Evolutionary conservation across 73 alveolate species (phyloP).

Genomic region (Blepharisma stoltei): DNA sequence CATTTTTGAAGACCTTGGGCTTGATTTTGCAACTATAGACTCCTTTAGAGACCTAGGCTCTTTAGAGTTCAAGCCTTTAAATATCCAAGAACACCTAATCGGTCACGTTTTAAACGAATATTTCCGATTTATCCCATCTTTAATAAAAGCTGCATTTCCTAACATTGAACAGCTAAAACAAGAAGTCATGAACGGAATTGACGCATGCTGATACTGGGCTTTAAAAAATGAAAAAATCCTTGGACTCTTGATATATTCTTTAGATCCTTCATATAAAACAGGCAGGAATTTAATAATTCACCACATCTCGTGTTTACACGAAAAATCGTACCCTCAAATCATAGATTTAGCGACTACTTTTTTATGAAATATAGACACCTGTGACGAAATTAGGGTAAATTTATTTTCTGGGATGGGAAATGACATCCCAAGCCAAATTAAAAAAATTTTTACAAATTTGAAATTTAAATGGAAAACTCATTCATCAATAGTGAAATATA

Average conservation of each 20-base stretch:
- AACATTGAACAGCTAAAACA: background rate
- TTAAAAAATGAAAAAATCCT: background rate
- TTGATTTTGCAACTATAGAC: constrained; percentile 10
- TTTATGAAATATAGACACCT: background rate
- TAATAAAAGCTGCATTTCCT: background rate
- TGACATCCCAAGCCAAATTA: background rate
- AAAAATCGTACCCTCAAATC: background rate
- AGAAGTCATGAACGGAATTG: background rate
- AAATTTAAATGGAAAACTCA: constrained; percentile 9
- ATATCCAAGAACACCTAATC: constrained; percentile 2
- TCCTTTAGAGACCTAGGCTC: background rate
- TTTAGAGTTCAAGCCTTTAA: background rate
- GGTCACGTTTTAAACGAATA: constrained; percentile 2
- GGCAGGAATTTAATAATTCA: constrained; percentile 13
- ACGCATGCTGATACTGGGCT: constrained; percentile 28
- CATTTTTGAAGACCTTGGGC: background rate
- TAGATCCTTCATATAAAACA: constrained; percentile 14
- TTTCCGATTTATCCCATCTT: background rate
- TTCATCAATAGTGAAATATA: background rate
- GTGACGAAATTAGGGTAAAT: constrained; percentile 24
- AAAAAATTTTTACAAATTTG: background rate
- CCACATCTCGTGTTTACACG: background rate
- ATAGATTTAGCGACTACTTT: background rate
- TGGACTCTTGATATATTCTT: constrained; percentile 2
- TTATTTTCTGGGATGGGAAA: background rate